Percentiles rank a stretch among this genome's conserved stretches.
These are phyloP conservation scores for Verruconis gallopava DNA, from an alignment of 2,329 filamentous ascomycete species.

Conservation along the genomic window DNA sequence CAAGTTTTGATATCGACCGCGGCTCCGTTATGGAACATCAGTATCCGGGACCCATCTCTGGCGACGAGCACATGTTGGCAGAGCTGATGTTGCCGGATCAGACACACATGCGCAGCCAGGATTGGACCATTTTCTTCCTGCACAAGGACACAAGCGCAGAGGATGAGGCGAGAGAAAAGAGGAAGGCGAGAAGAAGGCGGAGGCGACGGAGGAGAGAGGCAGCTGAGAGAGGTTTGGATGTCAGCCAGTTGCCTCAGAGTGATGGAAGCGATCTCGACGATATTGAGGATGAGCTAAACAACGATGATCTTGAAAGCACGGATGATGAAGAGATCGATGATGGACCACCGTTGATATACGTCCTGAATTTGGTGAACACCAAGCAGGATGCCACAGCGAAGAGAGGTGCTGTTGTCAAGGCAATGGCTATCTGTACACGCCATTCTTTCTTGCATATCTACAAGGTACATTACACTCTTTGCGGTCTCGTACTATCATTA, in stretches of 20 bases:
- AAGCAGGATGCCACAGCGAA: slow-evolving; percentile 91
- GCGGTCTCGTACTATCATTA: slow-evolving; percentile 5
- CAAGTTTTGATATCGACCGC: slow-evolving; percentile 91
- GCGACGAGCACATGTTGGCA: slow-evolving; percentile 94
- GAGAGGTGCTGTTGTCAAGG: slow-evolving; percentile 86
- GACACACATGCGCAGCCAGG: slow-evolving; percentile 84
- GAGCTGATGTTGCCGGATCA: slow-evolving; percentile 98
- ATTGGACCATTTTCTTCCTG: slow-evolving; percentile 98
- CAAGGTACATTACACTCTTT: slow-evolving; percentile 47
- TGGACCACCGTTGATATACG: slow-evolving; percentile 88
- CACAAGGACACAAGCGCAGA: slow-evolving; percentile 87
- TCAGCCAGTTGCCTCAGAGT: slow-evolving; percentile 28
- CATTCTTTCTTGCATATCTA: slow-evolving; percentile 98
- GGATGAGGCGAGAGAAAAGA: slow-evolving; percentile 53
- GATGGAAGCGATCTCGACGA: slow-evolving; percentile 25
- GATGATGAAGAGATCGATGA: slow-evolving; percentile 40
- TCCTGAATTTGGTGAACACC: slow-evolving; percentile 93
- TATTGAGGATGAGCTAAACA: slow-evolving; percentile 33
- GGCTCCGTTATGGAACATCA: slow-evolving; percentile 98
- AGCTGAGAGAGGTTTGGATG: slow-evolving; percentile 27
- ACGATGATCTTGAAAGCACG: slow-evolving; percentile 37
- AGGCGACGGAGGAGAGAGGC: slow-evolving; percentile 40
- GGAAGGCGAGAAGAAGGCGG: slow-evolving; percentile 38
- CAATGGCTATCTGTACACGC: slow-evolving; percentile 96
- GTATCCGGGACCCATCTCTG: slow-evolving; percentile 86